Conservation (phyloP, 441 rosid genomes). For the Pelargonium fulgidum region DNA sequence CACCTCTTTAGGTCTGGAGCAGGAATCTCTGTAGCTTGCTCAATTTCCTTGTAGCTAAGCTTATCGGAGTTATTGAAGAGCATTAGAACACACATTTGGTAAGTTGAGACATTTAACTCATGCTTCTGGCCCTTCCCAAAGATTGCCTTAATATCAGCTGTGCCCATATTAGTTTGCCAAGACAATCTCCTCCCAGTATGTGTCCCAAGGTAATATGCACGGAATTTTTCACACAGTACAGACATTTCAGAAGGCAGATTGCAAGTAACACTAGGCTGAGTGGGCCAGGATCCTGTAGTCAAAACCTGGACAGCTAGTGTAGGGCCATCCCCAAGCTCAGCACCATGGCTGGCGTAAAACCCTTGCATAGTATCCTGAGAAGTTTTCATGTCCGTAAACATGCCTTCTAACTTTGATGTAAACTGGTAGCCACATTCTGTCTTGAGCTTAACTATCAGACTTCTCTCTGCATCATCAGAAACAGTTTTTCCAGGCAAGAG, state of each 20-base stretch:
- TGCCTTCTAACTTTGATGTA: conserved; percentile 91
- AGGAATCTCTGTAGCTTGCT: conserved; percentile 83
- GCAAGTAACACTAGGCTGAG: conserved; percentile 71
- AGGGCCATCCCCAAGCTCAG: conserved; percentile 76
- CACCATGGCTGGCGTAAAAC: conserved; percentile 51
- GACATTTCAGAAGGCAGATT: conserved; percentile 86
- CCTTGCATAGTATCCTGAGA: conserved; percentile 89
- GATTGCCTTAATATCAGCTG: conserved; percentile 76
- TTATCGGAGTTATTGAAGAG: conserved; percentile 74
- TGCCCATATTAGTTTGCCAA: conserved; percentile 98
- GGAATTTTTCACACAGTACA: conserved; percentile 80
- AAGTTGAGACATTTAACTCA: conserved; percentile 88
- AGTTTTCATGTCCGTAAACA: conserved; percentile 97
- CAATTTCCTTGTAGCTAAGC: conserved; percentile 83
- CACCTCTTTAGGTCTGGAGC: conserved; percentile 84
- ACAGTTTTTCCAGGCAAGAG: conserved; percentile 89
- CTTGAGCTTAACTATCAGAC: conserved; percentile 89
- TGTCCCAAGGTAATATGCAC: conserved; percentile 83
- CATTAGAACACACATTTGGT: conserved; percentile 93
- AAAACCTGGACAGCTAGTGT: conserved; percentile 86
- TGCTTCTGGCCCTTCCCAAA: conserved; percentile 96
- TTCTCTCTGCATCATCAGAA: conserved; percentile 91
- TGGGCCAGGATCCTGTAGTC: conserved; percentile 95
- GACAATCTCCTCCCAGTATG: conserved; percentile 89
- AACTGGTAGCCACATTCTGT: conserved; percentile 93